Conservation (phyloP, 176 grass and related monocot species). For the Calamus simplicifolius region DNA sequence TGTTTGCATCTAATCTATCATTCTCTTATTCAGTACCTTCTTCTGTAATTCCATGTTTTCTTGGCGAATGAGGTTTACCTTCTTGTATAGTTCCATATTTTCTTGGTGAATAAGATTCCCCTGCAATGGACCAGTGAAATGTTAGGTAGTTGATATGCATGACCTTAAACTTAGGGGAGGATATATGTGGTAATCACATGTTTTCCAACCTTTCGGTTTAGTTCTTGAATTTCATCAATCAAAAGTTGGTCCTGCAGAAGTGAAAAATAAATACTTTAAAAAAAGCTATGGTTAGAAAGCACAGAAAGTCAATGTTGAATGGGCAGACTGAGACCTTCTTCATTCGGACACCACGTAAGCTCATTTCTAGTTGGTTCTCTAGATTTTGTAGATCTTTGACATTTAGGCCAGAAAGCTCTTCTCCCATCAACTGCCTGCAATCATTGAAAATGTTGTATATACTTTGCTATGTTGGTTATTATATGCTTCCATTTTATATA, state of each 20-base stretch:
- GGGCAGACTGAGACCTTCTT: too few relatives aligned
- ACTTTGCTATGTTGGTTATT: too few relatives aligned
- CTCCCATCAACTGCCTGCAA: too few relatives aligned
- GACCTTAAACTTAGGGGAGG: not conserved
- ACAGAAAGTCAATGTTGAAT: too few relatives aligned
- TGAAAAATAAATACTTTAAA: not conserved
- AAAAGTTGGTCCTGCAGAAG: slow-evolving; percentile 18
- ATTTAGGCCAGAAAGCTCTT: too few relatives aligned
- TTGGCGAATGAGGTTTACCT: slow-evolving; percentile 16
- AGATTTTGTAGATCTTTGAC: too few relatives aligned
- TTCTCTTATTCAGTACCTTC: slow-evolving; percentile 22
- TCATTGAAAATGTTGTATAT: too few relatives aligned
- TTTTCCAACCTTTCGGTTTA: slow-evolving; percentile 14
- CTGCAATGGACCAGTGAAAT: slow-evolving; percentile 13
- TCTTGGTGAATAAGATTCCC: slow-evolving; percentile 27
- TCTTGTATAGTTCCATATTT: slow-evolving; percentile 28
- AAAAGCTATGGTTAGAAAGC: too few relatives aligned
- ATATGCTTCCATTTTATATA: too few relatives aligned
- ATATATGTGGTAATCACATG: not conserved
- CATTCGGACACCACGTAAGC: too few relatives aligned
- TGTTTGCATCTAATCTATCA: not conserved
- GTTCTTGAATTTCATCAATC: slow-evolving; percentile 24
- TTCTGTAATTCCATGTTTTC: slow-evolving; percentile 25
- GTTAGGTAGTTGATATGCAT: slow-evolving; percentile 2
- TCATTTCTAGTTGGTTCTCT: too few relatives aligned